Base-by-base conservation (phyloP, 371 early-diverging fungal genomes). In the Mortierella sp. region DNA sequence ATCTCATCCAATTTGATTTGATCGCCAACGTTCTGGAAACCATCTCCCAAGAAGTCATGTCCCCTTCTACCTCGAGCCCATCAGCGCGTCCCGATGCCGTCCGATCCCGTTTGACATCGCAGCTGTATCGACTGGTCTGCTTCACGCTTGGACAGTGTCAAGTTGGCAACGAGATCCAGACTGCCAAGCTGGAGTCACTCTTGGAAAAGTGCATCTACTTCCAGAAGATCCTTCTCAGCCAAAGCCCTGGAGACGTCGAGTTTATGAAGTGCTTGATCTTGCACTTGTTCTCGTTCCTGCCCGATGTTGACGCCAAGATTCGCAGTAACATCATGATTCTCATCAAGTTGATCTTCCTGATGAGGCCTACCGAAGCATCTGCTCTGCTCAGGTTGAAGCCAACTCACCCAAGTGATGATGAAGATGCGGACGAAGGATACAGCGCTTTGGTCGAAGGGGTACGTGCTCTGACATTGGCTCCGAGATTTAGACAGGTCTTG, bases 361-460 rank as follows among this genome's bases (percentile, higher is more conserved):
- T 79, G 69, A 52, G 69, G 43, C 70, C 60, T 17, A 9, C 51
- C 2, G 66, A 71, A 24, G 62, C 69, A 3, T 69, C 69, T 9
- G 49, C 45, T 1, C 17, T 76, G 28, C 46, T 76, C 24, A 76
- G 61, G 47, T 65, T 76, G 47, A 76, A 61, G 50, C 69, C 77
- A 1, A 69, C 77, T 0, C 60, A 57, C 21, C 77, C 77, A 2
- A 76, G 69, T 29, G 77, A 76, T 16, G 69, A 69, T 41, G 77
- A 76, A 16, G 77, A 76, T 2, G 77, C 53, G 0, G 68, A 65
- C 45, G 50, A 79, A 71, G 85, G 89, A 28, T 78, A 80, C 25
- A 86, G 87, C 40, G 90, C 89, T 14, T 58, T 91, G 14, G 77
- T 89, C 5, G 86, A 89, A 56, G 90, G 89, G 0, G 90, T 92